Evolutionary conservation across 768 basidiomycete genomes (phyloP).

Genomic region (Boletus subparvulus): DNA sequence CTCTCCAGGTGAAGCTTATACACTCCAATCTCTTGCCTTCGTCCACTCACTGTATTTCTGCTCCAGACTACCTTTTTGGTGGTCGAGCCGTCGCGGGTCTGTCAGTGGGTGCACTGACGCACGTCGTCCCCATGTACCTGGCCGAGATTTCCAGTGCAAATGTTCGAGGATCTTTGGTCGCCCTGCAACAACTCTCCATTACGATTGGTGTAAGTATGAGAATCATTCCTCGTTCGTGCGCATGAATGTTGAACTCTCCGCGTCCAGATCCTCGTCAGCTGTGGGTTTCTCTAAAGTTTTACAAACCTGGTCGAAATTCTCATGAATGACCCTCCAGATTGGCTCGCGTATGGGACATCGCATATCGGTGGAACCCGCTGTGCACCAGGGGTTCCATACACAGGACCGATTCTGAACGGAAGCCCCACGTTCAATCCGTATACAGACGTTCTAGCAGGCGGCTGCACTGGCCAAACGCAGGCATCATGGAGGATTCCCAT

Average conservation of each 20-base stretch:
- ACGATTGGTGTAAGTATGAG: slow-evolving; percentile 33
- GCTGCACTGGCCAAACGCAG: slow-evolving; percentile 31
- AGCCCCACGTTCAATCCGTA: slow-evolving; percentile 30
- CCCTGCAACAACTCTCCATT: slow-evolving; percentile 37
- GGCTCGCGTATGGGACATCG: slow-evolving; percentile 34
- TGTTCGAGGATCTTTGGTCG: slow-evolving; percentile 37
- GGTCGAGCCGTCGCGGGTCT: slow-evolving; percentile 27
- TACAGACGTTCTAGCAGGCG: slow-evolving; percentile 30
- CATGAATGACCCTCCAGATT: slow-evolving; percentile 20
- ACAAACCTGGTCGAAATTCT: background rate
- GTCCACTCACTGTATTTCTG: background rate
- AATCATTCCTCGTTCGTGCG: background rate
- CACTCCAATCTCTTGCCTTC: background rate
- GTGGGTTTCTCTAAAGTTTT: slow-evolving; percentile 12
- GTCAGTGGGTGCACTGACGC: slow-evolving; percentile 22
- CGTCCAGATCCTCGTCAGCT: slow-evolving; percentile 32
- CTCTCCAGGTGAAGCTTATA: slow-evolving; percentile 11
- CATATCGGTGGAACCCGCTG: slow-evolving; percentile 35
- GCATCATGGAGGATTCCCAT: slow-evolving; percentile 38
- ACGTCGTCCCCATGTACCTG: slow-evolving; percentile 34
- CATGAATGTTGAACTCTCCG: background rate
- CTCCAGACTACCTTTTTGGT: slow-evolving; percentile 27
- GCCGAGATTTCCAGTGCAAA: slow-evolving; percentile 42
- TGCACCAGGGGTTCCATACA: slow-evolving; percentile 29
- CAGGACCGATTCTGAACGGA: slow-evolving; percentile 32